These are phyloP conservation scores for Boletus eberwhitei DNA, from an alignment of 768 basidiomycete species.

Conservation along the genomic window DNA sequence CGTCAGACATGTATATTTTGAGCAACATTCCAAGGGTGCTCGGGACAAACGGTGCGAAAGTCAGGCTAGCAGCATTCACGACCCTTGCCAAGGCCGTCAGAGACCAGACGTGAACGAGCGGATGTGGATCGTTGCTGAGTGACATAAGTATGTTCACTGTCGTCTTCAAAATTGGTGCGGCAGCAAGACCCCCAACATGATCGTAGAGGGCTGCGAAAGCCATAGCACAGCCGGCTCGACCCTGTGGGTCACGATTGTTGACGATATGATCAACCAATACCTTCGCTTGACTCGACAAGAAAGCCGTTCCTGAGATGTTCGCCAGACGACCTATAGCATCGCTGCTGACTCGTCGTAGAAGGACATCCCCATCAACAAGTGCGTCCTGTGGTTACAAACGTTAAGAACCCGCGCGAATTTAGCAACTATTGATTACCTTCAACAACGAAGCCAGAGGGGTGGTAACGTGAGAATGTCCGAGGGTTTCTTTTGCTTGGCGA, in stretches of 20 bases:
- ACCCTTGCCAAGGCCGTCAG: conserved; percentile 81
- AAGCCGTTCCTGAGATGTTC: conserved; percentile 75
- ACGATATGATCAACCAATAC: conserved; percentile 91
- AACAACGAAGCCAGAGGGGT: conserved; percentile 64
- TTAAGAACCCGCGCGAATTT: conserved; percentile 10
- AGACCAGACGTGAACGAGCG: conserved; percentile 93
- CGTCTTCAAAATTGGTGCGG: conserved; percentile 91
- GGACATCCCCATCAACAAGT: conserved; percentile 74
- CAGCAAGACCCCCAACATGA: conserved; percentile 91
- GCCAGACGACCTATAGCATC: conserved; percentile 88
- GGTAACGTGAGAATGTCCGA: conserved; percentile 65
- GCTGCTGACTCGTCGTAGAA: conserved; percentile 74
- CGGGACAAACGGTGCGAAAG: conserved; percentile 85
- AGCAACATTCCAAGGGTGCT: conserved; percentile 87
- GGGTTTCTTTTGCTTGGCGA: conserved; percentile 60
- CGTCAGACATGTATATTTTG: conserved; percentile 84
- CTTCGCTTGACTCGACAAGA: conserved; percentile 85
- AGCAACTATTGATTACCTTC: conserved; percentile 52
- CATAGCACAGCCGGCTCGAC: conserved; percentile 89
- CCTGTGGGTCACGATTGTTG: conserved; percentile 88
- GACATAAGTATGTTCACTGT: conserved; percentile 95
- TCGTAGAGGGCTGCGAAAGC: conserved; percentile 91
- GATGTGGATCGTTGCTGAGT: conserved; percentile 92
- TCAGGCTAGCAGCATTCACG: conserved; percentile 86
- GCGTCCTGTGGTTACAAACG: conserved; percentile 50